phyloP scores from a whole-genome alignment of 2,329 filamentous ascomycete species.

The Cytospora schulzeri region DNA sequence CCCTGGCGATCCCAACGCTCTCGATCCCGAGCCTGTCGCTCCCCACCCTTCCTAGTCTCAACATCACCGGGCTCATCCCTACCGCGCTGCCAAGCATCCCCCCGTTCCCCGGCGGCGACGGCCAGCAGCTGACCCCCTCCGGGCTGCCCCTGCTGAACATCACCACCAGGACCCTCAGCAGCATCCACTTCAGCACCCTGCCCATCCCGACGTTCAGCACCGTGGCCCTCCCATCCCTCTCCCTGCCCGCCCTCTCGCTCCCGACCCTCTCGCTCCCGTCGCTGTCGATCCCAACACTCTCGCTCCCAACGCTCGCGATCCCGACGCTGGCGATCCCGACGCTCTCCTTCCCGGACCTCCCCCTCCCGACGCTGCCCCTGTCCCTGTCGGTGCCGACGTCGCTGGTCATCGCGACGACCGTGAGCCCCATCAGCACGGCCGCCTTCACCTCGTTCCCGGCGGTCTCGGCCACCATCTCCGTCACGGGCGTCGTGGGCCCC shows the following conservation, averaged over 20 bases:
- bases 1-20: too few relatives aligned
- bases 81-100: neutral
- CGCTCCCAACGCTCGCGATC: neutral
- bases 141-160: neutral
- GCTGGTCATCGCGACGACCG: slow-evolving; percentile 40
- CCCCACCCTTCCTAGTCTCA: neutral
- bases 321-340: neutral
- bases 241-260: too few relatives aligned
- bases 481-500: slow-evolving; percentile 37
- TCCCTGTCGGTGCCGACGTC: slow-evolving; percentile 25
- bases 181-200: neutral
- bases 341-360: neutral
- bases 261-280: too few relatives aligned
- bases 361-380: slow-evolving; percentile 10
- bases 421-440: slow-evolving; percentile 37
- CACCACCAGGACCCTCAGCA: neutral
- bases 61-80: neutral
- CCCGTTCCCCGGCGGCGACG: neutral
- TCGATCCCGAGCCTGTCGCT: too few relatives aligned
- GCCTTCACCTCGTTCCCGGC: slow-evolving; percentile 30
- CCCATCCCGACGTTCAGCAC: too few relatives aligned
- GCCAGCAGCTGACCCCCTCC: neutral
- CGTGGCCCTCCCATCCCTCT: neutral
- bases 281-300: too few relatives aligned
- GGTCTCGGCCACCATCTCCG: slow-evolving; percentile 28